phyloP scores from a whole-genome alignment of 306 rosid genomes.

The Cucurbita argyrosperma region DNA sequence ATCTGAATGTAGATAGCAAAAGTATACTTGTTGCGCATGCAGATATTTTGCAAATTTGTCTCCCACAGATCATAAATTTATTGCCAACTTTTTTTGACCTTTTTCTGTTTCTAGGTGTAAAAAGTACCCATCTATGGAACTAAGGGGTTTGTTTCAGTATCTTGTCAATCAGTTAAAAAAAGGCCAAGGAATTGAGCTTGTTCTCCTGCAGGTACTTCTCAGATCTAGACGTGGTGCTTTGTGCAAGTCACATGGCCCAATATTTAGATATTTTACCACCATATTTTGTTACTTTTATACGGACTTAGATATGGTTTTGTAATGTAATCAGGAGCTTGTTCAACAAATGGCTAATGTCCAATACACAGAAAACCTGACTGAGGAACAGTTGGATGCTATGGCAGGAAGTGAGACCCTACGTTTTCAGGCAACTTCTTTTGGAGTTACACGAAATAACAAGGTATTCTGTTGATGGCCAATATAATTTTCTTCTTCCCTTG shows the following conservation, averaged over 20 bases:
- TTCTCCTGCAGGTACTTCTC: conserved; percentile 67
- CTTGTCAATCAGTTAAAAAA: conserved; percentile 89
- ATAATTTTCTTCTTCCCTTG: background rate
- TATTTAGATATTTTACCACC: background rate
- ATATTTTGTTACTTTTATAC: background rate
- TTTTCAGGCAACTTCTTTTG: conserved; percentile 87
- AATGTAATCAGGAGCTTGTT: conserved; percentile 67
- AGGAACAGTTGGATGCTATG: conserved; percentile 94
- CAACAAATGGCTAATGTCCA: conserved; percentile 99
- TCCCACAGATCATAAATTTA: background rate
- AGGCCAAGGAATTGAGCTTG: conserved; percentile 92
- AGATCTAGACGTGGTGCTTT: background rate
- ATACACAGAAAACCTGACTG: conserved; percentile 88
- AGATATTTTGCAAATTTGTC: background rate
- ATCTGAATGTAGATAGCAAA: background rate
- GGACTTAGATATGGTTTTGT: conserved; percentile 5
- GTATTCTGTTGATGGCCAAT: conserved; percentile 15
- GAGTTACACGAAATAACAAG: conserved; percentile 88
- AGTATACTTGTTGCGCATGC: background rate
- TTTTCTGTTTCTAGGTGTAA: conserved; percentile 47
- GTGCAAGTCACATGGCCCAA: background rate
- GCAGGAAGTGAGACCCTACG: conserved; percentile 98
- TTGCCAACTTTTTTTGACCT: background rate
- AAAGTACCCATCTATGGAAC: conserved; percentile 97
- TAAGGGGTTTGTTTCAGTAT: conserved; percentile 96